Base-by-base conservation (phyloP, 2,329 filamentous ascomycete species). In the Penicillium crustosum region DNA sequence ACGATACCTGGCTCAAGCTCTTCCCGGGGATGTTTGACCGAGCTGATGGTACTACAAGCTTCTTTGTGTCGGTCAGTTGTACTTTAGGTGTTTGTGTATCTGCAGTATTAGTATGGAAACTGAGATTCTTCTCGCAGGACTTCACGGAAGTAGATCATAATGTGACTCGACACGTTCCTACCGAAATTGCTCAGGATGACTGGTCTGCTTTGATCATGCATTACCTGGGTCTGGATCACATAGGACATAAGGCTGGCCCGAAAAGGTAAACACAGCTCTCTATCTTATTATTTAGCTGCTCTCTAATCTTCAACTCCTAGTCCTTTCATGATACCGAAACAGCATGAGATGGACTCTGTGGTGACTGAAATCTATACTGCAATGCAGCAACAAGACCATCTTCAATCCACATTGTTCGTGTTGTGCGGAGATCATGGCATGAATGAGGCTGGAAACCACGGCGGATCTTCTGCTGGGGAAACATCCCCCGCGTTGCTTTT, bases 91-190 rank as follows among this genome's bases (percentile, higher is more conserved):
- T 25, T 23, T 39, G n/a, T 29, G n/a, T 43, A 52, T 44, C 15
- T 17, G 9, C 25, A 25, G 33, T 27, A 13, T 45, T 33, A 48
- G 15, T 19, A 47, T 54, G 36, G 42, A 60, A 57, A 56, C 55
- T 60, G 61, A 68, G 54, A 31, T 53, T 58, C 13, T 51, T 44
- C 10, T 47, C 33, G 38, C 60, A 95, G 91, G 94, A 99, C 75
- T 99, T 97, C 70, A 95, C 91, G 49, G 93, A 99, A 79, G 95
- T 99, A 63, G 94, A 99, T 77, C 89, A 92, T 72, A 99, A 99
- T 74, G 94, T 99, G 66, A 99, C 94, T 3, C 86, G 94, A 61
- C 91, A 99, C 78, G 81, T 99, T 53, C 83, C 89, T 6, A 79
- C 79, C 36, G 93, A 97, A 77, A 80, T 99, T 59, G 75, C 79